Evolutionary conservation across 139 green algal species (phyloP).

Genomic region (Coccomyxa sp.): DNA sequence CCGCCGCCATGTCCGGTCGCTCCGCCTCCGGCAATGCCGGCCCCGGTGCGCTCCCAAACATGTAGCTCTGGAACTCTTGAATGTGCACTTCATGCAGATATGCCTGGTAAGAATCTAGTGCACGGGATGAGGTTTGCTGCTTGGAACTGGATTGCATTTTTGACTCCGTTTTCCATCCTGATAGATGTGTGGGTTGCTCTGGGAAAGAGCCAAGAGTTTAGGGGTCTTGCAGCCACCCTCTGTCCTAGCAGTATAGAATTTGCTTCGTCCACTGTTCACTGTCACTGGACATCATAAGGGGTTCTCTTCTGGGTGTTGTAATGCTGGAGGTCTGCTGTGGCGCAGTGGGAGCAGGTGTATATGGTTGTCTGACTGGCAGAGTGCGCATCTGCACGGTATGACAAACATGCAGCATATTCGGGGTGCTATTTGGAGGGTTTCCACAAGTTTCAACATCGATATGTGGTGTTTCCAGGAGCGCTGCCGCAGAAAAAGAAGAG

Average conservation of each 20-base stretch:
- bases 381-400: no score
- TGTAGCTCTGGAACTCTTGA: neutral
- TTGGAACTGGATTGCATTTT: neutral
- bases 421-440: neutral
- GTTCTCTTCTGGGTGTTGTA: no score
- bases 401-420: neutral
- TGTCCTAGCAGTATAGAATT: no score
- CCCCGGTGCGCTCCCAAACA: neutral
- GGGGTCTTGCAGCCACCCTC: no score
- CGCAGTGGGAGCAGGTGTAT: no score
- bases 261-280: no score
- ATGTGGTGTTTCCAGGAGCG: conserved; percentile 3
- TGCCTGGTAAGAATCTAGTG: neutral
- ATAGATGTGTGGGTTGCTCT: neutral
- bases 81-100: neutral
- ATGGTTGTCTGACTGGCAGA: no score
- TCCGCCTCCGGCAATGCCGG: conserved; percentile 8
- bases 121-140: neutral
- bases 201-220: neutral
- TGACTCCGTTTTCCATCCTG: neutral
- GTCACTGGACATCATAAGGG: no score
- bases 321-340: no score
- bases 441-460: neutral
- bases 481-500: conserved; percentile 31
- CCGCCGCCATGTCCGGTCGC: conserved; percentile 10